Conservation (phyloP, 2,329 filamentous ascomycete genomes). For the Hymenoscyphus repandus region DNA sequence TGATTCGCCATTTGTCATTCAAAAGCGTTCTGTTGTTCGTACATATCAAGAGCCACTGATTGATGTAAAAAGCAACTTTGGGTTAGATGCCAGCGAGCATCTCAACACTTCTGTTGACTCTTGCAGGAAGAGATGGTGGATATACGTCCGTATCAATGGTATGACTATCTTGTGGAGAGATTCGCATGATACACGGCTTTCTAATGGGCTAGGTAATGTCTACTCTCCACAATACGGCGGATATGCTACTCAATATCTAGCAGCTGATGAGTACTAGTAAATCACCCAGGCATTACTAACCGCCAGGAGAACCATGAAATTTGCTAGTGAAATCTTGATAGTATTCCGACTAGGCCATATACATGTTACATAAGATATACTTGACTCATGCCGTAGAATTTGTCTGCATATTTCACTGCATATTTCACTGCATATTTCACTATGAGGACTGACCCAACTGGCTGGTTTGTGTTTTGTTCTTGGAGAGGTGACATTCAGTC, state of each 20-base stretch:
- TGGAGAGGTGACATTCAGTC: too few relatives aligned
- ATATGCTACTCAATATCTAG: slow-evolving; percentile 31
- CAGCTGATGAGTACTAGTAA: slow-evolving; percentile 30
- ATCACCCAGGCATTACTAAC: slow-evolving; percentile 28
- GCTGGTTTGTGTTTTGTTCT: too few relatives aligned
- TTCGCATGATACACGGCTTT: slow-evolving; percentile 10
- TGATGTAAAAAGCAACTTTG: too few relatives aligned
- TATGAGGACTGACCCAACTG: too few relatives aligned
- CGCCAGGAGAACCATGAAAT: slow-evolving; percentile 2
- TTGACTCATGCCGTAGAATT: too few relatives aligned
- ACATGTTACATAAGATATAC: too few relatives aligned
- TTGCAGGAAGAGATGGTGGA: slow-evolving; percentile 14
- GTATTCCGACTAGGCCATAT: not conserved
- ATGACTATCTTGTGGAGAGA: slow-evolving; percentile 18
- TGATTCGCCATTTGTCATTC: too few relatives aligned
- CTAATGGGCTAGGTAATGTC: slow-evolving; percentile 33
- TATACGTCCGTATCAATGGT: slow-evolving; percentile 16
- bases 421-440: too few relatives aligned
- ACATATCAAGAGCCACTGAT: too few relatives aligned
- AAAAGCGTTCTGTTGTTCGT: too few relatives aligned
- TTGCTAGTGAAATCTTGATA: slow-evolving; percentile 1
- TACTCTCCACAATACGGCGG: slow-evolving; percentile 32
- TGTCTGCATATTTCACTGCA: too few relatives aligned
- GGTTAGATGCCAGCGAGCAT: slow-evolving; percentile 24
- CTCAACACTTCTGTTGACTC: slow-evolving; percentile 23